Evolutionary conservation across 306 rosid species (phyloP).

Genomic region (Corylus avellana): DNA sequence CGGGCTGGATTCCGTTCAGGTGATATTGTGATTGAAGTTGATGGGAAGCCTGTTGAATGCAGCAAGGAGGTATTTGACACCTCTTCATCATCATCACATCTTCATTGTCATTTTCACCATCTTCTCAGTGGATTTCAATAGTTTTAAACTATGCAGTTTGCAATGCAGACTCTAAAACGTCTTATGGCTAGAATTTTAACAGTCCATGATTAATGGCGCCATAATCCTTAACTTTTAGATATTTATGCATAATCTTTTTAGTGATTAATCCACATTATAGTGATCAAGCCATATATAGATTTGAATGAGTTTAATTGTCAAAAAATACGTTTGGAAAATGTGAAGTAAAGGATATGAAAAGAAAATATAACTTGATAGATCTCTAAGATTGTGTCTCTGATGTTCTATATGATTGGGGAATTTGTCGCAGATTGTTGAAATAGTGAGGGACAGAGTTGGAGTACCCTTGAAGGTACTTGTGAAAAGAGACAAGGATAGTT

Average conservation of each 20-base stretch:
- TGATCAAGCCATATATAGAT: background rate
- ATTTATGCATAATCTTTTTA: background rate
- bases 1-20: conserved; percentile 82
- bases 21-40: conserved; percentile 77
- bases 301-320: background rate
- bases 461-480: conserved; percentile 60
- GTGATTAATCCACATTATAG: background rate
- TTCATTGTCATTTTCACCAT: background rate
- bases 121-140: background rate
- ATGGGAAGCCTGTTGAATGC: conserved; percentile 71
- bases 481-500: conserved; percentile 47
- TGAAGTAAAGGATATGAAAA: background rate
- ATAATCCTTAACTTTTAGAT: background rate
- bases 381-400: background rate
- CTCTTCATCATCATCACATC: conserved; percentile 1
- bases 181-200: background rate
- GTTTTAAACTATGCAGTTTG: background rate
- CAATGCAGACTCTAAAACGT: background rate
- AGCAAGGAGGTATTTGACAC: conserved; percentile 60
- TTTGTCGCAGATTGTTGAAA: conserved; percentile 66
- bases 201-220: background rate
- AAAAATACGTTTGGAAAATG: background rate
- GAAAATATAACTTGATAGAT: background rate
- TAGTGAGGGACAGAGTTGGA: conserved; percentile 76
- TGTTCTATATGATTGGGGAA: conserved; percentile 1